phyloP scores from a whole-genome alignment of 192 early-diverging fungal species.

The Coemansia sp. region DNA sequence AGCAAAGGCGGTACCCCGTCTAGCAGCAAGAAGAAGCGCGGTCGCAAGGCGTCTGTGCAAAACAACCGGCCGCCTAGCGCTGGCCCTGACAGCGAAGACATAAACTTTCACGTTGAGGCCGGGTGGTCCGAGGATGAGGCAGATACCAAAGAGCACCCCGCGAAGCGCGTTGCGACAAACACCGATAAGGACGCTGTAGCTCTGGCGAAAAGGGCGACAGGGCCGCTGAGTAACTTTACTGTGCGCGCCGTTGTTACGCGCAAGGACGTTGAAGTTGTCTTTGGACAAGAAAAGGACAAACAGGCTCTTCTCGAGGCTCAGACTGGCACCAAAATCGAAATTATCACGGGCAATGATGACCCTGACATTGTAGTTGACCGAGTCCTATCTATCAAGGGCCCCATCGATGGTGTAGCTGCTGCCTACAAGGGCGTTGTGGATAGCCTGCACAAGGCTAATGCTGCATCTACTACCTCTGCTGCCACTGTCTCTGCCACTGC shows the following conservation, averaged over 20 bases:
- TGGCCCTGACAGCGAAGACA: slow-evolving; percentile 34
- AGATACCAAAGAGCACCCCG: slow-evolving; percentile 38
- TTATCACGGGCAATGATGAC: slow-evolving; percentile 50
- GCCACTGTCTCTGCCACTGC: not conserved
- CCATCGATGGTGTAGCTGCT: slow-evolving; percentile 26
- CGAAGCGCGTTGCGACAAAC: slow-evolving; percentile 37
- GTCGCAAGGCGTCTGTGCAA: slow-evolving; percentile 18
- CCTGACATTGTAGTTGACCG: slow-evolving; percentile 55
- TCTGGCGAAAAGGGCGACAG: slow-evolving; percentile 6
- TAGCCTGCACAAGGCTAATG: slow-evolving; percentile 14
- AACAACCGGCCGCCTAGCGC: slow-evolving; percentile 4
- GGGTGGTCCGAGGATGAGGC: slow-evolving; percentile 52
- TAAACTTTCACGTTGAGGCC: slow-evolving; percentile 48
- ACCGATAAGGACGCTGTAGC: slow-evolving; percentile 13
- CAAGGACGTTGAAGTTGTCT: slow-evolving; percentile 48
- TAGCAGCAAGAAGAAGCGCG: slow-evolving; percentile 25
- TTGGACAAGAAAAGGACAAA: slow-evolving; percentile 17
- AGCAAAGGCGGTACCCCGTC: not conserved
- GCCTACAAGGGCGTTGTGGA: slow-evolving; percentile 33
- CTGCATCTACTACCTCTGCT: not conserved
- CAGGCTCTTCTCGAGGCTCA: slow-evolving; percentile 25
- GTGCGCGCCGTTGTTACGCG: slow-evolving; percentile 51
- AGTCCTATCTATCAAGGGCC: slow-evolving; percentile 42
- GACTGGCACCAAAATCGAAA: slow-evolving; percentile 15
- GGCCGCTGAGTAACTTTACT: slow-evolving; percentile 37